Percentiles rank a stretch among this genome's conserved stretches.
phyloP scores from a whole-genome alignment of 2,329 filamentous ascomycete genomes.

The Ramularia collo-cygni region DNA sequence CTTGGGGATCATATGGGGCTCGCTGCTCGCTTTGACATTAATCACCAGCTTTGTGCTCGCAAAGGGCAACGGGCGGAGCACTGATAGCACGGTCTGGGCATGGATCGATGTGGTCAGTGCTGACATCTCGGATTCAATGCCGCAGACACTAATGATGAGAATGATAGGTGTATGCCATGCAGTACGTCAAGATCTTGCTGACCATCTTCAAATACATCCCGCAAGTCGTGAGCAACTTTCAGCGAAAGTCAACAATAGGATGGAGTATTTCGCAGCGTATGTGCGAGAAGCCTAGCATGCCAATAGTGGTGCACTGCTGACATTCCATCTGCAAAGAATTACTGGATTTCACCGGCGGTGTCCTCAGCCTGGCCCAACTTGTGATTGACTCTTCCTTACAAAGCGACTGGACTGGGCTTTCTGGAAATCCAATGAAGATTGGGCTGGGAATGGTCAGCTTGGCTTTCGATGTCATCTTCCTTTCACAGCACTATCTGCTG shows the following conservation, averaged over 20 bases:
- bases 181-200: constrained; percentile 82
- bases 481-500: constrained; percentile 79
- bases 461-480: constrained; percentile 74
- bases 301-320: neutral
- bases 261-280: constrained; percentile 47
- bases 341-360: constrained; percentile 72
- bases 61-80: constrained; percentile 34
- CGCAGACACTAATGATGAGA: neutral
- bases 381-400: constrained; percentile 78
- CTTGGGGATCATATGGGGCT: constrained; percentile 63
- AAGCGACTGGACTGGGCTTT: constrained; percentile 82
- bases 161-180: constrained; percentile 62
- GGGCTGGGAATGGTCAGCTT: constrained; percentile 42
- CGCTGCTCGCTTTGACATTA: constrained; percentile 49
- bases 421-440: constrained; percentile 90
- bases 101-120: constrained; percentile 57
- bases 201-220: constrained; percentile 92
- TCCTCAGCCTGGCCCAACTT: constrained; percentile 75
- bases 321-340: constrained; percentile 61
- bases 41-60: constrained; percentile 43
- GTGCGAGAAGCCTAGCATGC: constrained; percentile 11
- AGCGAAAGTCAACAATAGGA: constrained; percentile 74
- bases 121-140: neutral
- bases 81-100: constrained; percentile 47
- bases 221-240: constrained; percentile 75